Evolutionary conservation across 2,329 filamentous ascomycete genomes (phyloP).

Genomic region (Aureobasidium sp.): DNA sequence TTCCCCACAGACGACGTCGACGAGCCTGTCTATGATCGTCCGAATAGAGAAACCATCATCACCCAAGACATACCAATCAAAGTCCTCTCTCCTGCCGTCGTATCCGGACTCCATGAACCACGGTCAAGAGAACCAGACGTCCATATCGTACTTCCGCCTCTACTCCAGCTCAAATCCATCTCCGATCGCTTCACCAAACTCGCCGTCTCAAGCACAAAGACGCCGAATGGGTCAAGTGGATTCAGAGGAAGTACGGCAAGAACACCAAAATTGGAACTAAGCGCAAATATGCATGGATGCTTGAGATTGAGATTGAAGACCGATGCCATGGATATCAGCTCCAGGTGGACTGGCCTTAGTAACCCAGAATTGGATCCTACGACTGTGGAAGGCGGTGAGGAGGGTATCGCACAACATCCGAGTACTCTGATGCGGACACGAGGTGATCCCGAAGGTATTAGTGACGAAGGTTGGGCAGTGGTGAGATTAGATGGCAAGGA

Average conservation of each 20-base stretch:
- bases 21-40: conserved; percentile 34
- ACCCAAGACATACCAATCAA: conserved; percentile 95
- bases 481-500: conserved; percentile 90
- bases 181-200: conserved; percentile 93
- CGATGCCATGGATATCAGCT: conserved; percentile 77
- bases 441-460: conserved; percentile 52
- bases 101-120: conserved; percentile 93
- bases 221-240: conserved; percentile 27
- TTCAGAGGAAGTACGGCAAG: conserved; percentile 24
- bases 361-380: conserved; percentile 82
- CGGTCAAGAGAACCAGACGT: conserved; percentile 86
- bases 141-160: conserved; percentile 79
- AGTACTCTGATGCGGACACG: conserved; percentile 66
- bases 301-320: conserved; percentile 73
- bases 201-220: conserved; percentile 43
- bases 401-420: conserved; percentile 67
- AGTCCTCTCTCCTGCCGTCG: conserved; percentile 72
- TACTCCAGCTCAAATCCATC: conserved; percentile 85
- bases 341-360: conserved; percentile 74
- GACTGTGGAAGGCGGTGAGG: conserved; percentile 60
- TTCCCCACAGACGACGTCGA: conserved; percentile 16
- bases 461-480: conserved; percentile 77
- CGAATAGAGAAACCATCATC: conserved; percentile 82
- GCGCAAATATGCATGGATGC: conserved; percentile 90
- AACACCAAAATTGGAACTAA: conserved; percentile 68